Evolutionary conservation across 768 basidiomycete genomes (phyloP).

Genomic region (Suillus fuscotomentosus): DNA sequence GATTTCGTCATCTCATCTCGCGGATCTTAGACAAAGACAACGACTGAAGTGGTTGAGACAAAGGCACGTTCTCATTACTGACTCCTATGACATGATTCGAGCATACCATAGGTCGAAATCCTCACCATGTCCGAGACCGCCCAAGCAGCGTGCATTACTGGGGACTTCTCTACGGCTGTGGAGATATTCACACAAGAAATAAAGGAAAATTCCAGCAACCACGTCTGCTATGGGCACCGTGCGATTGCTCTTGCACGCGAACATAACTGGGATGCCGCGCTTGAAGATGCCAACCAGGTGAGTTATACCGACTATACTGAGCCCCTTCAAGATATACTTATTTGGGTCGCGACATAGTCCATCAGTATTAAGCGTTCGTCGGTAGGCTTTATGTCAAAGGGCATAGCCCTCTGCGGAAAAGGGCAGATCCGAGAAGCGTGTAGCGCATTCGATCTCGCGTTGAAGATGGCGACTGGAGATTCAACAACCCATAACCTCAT

Average conservation of each 20-base stretch:
- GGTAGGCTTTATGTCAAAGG: neutral
- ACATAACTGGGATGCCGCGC: neutral
- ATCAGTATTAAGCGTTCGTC: neutral
- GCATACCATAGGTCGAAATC: neutral
- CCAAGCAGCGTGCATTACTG: neutral
- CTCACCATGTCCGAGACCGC: neutral
- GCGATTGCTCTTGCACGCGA: neutral
- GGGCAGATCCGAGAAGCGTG: neutral
- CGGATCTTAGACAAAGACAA: neutral
- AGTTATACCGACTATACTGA: neutral
- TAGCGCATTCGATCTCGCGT: neutral
- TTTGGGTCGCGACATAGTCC: neutral
- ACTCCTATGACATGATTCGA: neutral
- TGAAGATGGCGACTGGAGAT: neutral
- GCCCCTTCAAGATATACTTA: neutral
- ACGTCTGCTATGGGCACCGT: neutral
- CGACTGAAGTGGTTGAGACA: neutral
- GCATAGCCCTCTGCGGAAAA: neutral
- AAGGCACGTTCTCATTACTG: neutral
- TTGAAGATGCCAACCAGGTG: neutral
- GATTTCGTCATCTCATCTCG: neutral
- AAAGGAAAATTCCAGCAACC: neutral
- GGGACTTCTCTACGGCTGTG: neutral
- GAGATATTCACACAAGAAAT: neutral
- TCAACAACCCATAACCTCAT: neutral